Evolutionary conservation across 345 rosid genomes (phyloP).

Genomic region (Triadica sebifera): DNA sequence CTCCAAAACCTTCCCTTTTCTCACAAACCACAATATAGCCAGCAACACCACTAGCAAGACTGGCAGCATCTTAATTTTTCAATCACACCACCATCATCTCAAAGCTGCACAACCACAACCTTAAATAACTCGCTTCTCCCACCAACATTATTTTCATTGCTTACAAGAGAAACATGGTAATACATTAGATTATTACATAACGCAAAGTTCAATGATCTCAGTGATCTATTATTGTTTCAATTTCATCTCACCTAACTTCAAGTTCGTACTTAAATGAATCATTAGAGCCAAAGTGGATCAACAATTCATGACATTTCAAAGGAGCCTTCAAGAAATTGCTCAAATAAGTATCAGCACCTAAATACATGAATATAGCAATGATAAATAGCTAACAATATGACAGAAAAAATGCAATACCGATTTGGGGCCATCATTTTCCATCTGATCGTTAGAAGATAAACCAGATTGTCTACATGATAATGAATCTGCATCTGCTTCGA

Average conservation of each 20-base stretch:
- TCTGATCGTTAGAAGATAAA: constrained; percentile 65
- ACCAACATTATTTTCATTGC: background rate
- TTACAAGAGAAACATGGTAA: background rate
- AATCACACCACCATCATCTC: background rate
- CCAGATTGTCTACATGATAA: constrained; percentile 86
- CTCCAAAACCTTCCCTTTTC: background rate
- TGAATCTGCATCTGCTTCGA: constrained; percentile 99
- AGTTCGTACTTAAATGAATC: background rate
- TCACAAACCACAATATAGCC: background rate
- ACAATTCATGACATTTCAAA: background rate
- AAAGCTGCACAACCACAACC: background rate
- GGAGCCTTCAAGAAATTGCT: background rate
- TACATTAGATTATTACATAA: background rate
- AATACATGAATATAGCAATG: background rate
- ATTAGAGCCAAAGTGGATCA: background rate
- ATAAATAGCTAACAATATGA: background rate
- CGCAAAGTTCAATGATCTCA: background rate
- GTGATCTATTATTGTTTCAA: background rate
- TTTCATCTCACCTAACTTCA: background rate
- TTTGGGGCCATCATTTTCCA: constrained; percentile 67
- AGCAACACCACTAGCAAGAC: background rate
- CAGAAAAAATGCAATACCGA: constrained; percentile 47
- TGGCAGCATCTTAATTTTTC: background rate
- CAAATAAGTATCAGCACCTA: background rate
- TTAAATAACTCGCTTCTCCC: background rate